Conservation (phyloP, 495 filamentous ascomycete genomes). For the Lophium mytilinum region DNA sequence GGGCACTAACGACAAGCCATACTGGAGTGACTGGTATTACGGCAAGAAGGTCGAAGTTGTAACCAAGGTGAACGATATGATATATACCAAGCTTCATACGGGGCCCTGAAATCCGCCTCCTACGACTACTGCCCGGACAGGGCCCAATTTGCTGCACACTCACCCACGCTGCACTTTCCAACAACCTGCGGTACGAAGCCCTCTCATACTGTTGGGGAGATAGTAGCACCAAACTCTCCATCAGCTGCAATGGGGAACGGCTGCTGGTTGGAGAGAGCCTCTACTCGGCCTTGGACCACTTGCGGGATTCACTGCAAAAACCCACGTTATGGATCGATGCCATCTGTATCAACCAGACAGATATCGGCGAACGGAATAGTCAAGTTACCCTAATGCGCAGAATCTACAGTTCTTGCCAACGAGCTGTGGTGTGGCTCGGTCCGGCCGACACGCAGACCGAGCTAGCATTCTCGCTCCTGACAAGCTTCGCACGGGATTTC, state of each 20-base stretch:
- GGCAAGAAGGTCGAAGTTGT: no score
- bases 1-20: no score
- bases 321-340: constrained; percentile 8
- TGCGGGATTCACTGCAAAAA: neutral
- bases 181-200: constrained; percentile 1
- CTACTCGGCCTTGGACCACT: neutral
- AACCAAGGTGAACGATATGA: no score
- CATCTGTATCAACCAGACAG: constrained; percentile 13
- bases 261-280: constrained; percentile 1
- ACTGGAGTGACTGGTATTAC: no score
- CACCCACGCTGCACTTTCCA: neutral
- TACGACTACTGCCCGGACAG: constrained; percentile 2
- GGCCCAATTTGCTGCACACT: neutral
- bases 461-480: neutral
- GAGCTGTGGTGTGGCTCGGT: constrained; percentile 7
- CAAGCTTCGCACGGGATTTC: neutral
- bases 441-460: neutral
- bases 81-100: no score
- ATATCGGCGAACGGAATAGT: constrained; percentile 1
- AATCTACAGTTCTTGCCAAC: neutral
- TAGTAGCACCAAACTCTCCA: neutral
- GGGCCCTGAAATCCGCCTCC: constrained; percentile 8
- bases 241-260: neutral
- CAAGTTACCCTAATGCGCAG: constrained; percentile 8
- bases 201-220: constrained; percentile 13